Evolutionary conservation across 495 filamentous ascomycete genomes (phyloP), one percentile per base, ranked within the genome.

Genomic region (Parachaetomium inaequale): DNA sequence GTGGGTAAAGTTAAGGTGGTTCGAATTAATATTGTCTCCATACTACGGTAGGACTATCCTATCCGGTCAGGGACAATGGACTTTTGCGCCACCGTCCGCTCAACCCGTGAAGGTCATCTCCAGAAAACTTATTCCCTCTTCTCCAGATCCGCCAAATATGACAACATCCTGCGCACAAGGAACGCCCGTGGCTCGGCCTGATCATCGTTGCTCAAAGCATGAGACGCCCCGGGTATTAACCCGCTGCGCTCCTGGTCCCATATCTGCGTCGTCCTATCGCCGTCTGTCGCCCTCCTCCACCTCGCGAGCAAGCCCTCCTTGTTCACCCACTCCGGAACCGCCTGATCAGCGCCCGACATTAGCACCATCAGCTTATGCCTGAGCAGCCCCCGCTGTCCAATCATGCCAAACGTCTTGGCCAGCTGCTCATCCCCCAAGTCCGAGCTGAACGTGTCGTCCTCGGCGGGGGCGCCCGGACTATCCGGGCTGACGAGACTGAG

Each of bases 401-500:
- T 73, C 57, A 54, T 70, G 2, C 90, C 90, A 78, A 92, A 92
- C 7, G 82, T 88, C 62, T 76, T 68, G 50, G 63, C 55, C 58
- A 91, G 71, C 50, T 81, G 71, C 65, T 81, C 71, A 36, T 88
- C 84, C 7, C 66, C 71, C 56, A 92, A 70, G 71, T 93, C 90
- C 8, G 85, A 87, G 64, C 84, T 88, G 72, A 93, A 94, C 59
- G 87, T 82, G 71, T 94, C 90, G 73, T 94, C 90, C 42, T 84
- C 84, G 12, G 86, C 82, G 6, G 77, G 80, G 31, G 60, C 53
- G 7, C 59, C 72, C 67, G 63, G 79, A 70, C 29, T 82, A 74
- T 81, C 80, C 1, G 82, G 84, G 54, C 81, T 84, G 7, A 79
- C 79, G 21, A 93, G 76, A 58, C 81, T 84, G 29, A 86, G 63